phyloP scores from a whole-genome alignment of 192 early-diverging fungal species.

The Backusella psychrophila region DNA sequence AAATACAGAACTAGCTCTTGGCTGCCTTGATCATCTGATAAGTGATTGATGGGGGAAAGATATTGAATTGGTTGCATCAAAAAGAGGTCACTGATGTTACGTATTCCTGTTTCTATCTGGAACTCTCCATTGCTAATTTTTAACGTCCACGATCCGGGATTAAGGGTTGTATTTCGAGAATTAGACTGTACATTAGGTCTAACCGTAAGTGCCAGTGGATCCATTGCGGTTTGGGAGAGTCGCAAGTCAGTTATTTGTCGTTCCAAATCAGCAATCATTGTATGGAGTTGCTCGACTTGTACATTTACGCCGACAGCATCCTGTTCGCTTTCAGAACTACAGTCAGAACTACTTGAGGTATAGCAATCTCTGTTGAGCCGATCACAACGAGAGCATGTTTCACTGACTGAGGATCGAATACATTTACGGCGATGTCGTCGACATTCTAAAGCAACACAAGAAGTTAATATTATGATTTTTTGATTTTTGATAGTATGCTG shows the following conservation, averaged over 20 bases:
- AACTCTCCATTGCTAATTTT: not conserved
- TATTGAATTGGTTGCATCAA: not conserved
- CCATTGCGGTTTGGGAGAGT: not conserved
- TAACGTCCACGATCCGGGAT: not conserved
- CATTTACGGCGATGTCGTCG: not conserved
- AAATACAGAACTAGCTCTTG: not conserved
- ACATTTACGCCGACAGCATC: not conserved
- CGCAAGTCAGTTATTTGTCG: not conserved
- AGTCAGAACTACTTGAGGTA: not conserved
- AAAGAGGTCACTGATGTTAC: not conserved
- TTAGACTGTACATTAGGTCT: not conserved
- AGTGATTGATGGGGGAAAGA: not conserved
- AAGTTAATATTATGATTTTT: not conserved
- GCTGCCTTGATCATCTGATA: not conserved
- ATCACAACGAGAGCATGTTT: not conserved
- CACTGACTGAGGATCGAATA: not conserved
- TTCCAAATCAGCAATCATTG: not conserved
- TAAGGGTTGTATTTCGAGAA: not conserved
- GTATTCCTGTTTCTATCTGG: constrained; percentile 1
- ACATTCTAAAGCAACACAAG: not conserved
- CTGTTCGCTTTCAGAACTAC: not conserved
- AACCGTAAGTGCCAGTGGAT: not conserved
- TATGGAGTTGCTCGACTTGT: not conserved
- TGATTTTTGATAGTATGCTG: not conserved
- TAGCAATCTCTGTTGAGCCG: not conserved